Base-by-base conservation (phyloP, 1,284 basidiomycete genomes). In the Amylostereum areolatum region DNA sequence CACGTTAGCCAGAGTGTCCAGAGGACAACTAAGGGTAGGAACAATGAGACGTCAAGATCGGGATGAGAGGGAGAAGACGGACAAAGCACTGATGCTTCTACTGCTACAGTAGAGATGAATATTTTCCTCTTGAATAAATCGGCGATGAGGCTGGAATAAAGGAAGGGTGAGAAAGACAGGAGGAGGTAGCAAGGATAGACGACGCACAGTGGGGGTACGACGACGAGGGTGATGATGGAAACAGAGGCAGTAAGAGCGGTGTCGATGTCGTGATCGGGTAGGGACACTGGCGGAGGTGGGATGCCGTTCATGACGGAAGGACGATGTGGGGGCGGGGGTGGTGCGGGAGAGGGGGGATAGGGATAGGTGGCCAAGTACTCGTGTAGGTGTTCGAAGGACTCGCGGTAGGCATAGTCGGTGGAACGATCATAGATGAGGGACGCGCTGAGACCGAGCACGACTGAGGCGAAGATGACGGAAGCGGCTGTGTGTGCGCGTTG, bases 81-180 rank as follows among this genome's bases (percentile, higher is more conserved):
- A 55, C 54, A 55, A 9, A 55, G 40, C 41, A 42, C 49, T 5
- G 45, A 37, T 2, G 50, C 54, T 41, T 55, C 54, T 9, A 55
- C 42, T 9, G 48, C 47, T 36, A 55, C 50, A 9, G 40, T 33
- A 7, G 53, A 44, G n/a, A 55, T 4, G 5, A 55, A 24, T 8
- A 47, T 48, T 42, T 49, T 55, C 10, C 45, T 45, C 34, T 44
- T 52, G 8, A 48, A n/a, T 5, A 43, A n/a, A 28, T 54, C 43
- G 11, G 30, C 28, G n/a, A 45, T 5, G 18, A 55, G 45, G 24
- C 54, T 55, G 25, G 10, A 7, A 12, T 8, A n/a, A 35, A 9
- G n/a, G 8, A 28, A 1, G 7, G 25, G 7, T 43, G 8, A 43
- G 41, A 12, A 29, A 25, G 28, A 6, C 8, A 28, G 5, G n/a